phyloP scores from a whole-genome alignment of 1,284 basidiomycete genomes.

The Pulveroboletus ridleyi region DNA sequence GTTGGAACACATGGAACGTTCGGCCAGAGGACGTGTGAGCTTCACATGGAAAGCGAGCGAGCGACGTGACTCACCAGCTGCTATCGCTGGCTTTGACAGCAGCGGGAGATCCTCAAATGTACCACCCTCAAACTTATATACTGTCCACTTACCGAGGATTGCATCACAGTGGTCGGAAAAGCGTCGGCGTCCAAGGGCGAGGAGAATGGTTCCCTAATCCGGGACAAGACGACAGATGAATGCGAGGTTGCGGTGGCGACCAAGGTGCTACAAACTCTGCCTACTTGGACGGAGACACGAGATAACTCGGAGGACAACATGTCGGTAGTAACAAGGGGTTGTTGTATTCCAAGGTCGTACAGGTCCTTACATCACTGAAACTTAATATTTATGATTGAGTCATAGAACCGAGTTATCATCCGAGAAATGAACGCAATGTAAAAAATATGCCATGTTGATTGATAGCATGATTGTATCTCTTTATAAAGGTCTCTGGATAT shows the following conservation, averaged over 20 bases:
- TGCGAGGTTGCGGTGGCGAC: constrained; percentile 32
- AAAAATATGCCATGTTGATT: too few relatives aligned
- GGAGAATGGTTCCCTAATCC: constrained; percentile 31
- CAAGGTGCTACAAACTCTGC: constrained; percentile 10
- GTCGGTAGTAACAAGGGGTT: constrained; percentile 2
- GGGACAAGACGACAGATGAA: constrained; percentile 26
- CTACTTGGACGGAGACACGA: background rate
- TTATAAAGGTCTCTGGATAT: too few relatives aligned
- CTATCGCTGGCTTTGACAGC: constrained; percentile 32
- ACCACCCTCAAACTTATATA: constrained; percentile 33
- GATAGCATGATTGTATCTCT: too few relatives aligned
- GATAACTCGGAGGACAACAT: constrained; percentile 9
- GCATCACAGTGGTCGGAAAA: constrained; percentile 14
- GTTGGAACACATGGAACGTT: background rate
- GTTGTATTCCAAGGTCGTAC: constrained; percentile 31
- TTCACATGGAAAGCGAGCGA: constrained; percentile 6
- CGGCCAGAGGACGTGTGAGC: constrained; percentile 10
- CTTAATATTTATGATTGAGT: too few relatives aligned
- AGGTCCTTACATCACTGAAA: background rate
- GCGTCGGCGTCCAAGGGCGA: constrained; percentile 7
- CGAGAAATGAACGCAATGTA: too few relatives aligned
- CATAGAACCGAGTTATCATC: too few relatives aligned
- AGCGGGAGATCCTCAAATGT: constrained; percentile 23
- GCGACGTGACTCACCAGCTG: constrained; percentile 30
- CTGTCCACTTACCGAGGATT: constrained; percentile 9